phyloP scores from a whole-genome alignment of 2,329 filamentous ascomycete genomes.

The Talaromyces sp. region DNA sequence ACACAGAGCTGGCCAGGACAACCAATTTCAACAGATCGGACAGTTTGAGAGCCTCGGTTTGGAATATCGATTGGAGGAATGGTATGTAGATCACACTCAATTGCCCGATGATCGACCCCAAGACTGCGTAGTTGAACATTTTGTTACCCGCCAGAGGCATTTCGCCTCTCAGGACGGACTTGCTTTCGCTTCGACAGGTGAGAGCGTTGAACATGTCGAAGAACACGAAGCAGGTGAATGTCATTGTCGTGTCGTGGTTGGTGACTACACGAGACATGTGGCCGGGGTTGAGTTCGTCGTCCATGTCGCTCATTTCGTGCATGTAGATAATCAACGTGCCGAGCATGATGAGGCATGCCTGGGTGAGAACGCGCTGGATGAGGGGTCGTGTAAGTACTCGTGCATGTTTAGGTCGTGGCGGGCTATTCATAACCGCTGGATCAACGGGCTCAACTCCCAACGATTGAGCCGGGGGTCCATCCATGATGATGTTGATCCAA shows the following conservation, averaged over 20 bases:
- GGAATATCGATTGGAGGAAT: constrained; percentile 88
- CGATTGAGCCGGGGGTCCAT: constrained; percentile 93
- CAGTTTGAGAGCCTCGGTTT: constrained; percentile 78
- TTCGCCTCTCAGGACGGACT: constrained; percentile 82
- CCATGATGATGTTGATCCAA: constrained; percentile 99
- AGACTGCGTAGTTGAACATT: constrained; percentile 95
- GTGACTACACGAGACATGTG: constrained; percentile 61
- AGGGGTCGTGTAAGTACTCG: constrained; percentile 83
- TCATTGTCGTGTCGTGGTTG: constrained; percentile 96
- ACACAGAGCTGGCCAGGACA: constrained; percentile 77
- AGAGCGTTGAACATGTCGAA: constrained; percentile 99
- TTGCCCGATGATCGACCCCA: constrained; percentile 78
- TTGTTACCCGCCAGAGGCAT: constrained; percentile 77
- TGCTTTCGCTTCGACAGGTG: constrained; percentile 83
- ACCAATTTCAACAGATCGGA: constrained; percentile 69
- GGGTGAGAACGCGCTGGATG: constrained; percentile 78
- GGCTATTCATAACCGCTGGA: constrained; percentile 85
- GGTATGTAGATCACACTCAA: constrained; percentile 91
- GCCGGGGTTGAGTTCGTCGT: constrained; percentile 36
- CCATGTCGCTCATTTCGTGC: constrained; percentile 77
- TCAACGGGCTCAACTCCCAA: constrained; percentile 94
- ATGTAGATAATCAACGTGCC: constrained; percentile 90
- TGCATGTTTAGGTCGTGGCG: constrained; percentile 79
- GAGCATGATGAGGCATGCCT: constrained; percentile 81
- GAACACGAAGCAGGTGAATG: constrained; percentile 96